Percentiles rank a stretch among this genome's conserved stretches.
These are phyloP conservation scores for Coccomyxa subellipsoidea DNA, from an alignment of 163 green algal species.

Conservation along the genomic window DNA sequence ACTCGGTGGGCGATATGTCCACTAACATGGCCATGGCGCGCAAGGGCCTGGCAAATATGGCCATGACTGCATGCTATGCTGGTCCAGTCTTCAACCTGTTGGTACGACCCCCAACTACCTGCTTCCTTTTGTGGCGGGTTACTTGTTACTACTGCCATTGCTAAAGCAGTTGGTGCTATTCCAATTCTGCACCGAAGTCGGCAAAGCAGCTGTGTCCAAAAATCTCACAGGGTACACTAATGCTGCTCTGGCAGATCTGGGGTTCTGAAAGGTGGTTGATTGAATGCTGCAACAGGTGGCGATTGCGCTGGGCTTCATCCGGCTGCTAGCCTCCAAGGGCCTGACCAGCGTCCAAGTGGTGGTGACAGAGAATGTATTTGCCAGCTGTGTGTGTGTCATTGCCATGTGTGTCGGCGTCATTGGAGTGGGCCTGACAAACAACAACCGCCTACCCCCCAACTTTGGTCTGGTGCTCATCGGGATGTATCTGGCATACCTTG, in stretches of 20 bases:
- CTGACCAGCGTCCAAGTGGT: neutral
- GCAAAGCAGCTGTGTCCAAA: no score
- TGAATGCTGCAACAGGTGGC: neutral
- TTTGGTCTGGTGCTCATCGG: constrained; percentile 46
- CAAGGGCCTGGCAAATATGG: constrained; percentile 64
- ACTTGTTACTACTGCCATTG: no score
- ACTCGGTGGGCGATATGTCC: constrained; percentile 85
- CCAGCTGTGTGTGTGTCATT: constrained; percentile 54
- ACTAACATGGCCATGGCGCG: constrained; percentile 80
- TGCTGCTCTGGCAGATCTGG: no score
- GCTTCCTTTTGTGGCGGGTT: no score
- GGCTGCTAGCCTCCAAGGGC: neutral
- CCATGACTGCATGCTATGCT: constrained; percentile 90
- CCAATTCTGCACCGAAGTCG: no score
- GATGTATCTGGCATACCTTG: constrained; percentile 29
- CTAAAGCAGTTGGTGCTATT: no score
- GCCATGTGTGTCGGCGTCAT: constrained; percentile 58
- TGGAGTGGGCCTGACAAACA: constrained; percentile 47
- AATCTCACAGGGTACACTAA: no score
- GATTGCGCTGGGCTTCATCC: neutral
- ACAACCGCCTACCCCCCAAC: constrained; percentile 38
- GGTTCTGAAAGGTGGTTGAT: neutral
- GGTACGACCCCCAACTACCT: no score
- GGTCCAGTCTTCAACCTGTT: constrained; percentile 94
- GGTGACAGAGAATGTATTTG: neutral